phyloP scores from a whole-genome alignment of 805 yeast species.

The Candida awuae region DNA sequence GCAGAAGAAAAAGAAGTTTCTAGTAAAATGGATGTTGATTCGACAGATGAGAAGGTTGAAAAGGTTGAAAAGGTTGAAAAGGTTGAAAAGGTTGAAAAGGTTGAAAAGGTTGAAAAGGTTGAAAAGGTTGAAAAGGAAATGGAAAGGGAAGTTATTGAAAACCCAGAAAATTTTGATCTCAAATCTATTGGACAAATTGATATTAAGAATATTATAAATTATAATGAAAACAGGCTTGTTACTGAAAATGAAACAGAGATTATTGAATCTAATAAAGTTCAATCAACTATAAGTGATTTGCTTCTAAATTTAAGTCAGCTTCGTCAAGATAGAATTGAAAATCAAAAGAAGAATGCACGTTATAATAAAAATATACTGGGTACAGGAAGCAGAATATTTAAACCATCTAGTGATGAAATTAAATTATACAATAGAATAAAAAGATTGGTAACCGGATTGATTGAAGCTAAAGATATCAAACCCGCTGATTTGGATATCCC shows the following conservation, averaged over 20 bases:
- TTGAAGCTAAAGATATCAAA: conserved; percentile 21
- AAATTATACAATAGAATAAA: conserved; percentile 35
- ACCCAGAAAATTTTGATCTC: not conserved
- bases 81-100: not conserved
- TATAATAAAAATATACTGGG: conserved; percentile 11
- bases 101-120: not conserved
- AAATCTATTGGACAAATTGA: conserved; percentile 18
- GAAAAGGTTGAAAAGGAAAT: conserved; percentile 2
- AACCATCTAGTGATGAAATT: conserved; percentile 38
- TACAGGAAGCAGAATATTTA: conserved; percentile 19
- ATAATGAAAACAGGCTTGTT: conserved; percentile 22
- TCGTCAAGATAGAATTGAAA: conserved; percentile 36
- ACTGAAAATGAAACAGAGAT: conserved; percentile 21
- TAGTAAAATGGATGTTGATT: not conserved
- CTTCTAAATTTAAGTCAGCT: conserved; percentile 42
- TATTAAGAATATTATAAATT: conserved; percentile 22
- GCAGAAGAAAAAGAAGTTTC: not conserved
- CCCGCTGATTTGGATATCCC: conserved; percentile 31
- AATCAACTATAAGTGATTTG: conserved; percentile 35
- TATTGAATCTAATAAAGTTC: conserved; percentile 19
- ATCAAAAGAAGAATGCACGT: conserved; percentile 9
- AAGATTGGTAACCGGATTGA: conserved; percentile 37
- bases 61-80: not conserved
- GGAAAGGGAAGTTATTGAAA: conserved; percentile 4
- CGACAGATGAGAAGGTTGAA: not conserved